These are phyloP conservation scores for Cladophialophora chaetospira DNA, from an alignment of 2,329 filamentous ascomycete genomes.

Conservation along the genomic window DNA sequence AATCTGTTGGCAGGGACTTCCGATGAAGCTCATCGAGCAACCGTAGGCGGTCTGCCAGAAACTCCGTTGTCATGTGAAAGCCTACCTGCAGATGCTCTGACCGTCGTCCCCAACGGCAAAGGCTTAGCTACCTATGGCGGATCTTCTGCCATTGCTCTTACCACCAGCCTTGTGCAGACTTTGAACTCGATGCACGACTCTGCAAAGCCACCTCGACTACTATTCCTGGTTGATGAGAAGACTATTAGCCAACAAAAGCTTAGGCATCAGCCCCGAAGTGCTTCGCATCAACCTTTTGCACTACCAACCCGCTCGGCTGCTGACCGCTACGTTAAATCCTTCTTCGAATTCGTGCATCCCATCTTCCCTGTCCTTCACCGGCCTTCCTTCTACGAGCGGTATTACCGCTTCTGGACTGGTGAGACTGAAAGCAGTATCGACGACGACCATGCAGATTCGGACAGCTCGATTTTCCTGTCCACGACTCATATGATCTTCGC, in stretches of 20 bases:
- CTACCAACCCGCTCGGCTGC: slow-evolving; percentile 32
- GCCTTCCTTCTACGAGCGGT: slow-evolving; percentile 41
- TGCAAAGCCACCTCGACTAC: neutral
- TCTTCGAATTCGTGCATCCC: slow-evolving; percentile 52
- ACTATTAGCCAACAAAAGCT: neutral
- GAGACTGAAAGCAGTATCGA: neutral
- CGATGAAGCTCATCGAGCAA: neutral
- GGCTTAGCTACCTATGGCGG: neutral
- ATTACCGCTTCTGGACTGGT: slow-evolving; percentile 40
- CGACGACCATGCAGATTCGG: slow-evolving; percentile 29
- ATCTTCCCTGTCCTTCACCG: slow-evolving; percentile 51
- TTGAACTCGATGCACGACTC: neutral
- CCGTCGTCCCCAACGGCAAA: neutral
- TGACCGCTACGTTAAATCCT: slow-evolving; percentile 48
- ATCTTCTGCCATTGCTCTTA: neutral
- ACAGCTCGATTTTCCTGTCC: slow-evolving; percentile 37
- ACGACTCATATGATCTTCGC: slow-evolving; percentile 53
- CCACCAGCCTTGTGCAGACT: neutral
- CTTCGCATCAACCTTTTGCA: neutral
- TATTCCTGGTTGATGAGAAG: neutral
- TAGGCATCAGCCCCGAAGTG: neutral
- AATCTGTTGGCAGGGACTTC: neutral
- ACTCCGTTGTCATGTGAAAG: neutral
- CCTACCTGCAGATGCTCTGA: neutral
- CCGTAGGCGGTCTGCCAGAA: neutral